Evolutionary conservation across 768 basidiomycete species (phyloP).

Genomic region (Lyophyllum decastes): DNA sequence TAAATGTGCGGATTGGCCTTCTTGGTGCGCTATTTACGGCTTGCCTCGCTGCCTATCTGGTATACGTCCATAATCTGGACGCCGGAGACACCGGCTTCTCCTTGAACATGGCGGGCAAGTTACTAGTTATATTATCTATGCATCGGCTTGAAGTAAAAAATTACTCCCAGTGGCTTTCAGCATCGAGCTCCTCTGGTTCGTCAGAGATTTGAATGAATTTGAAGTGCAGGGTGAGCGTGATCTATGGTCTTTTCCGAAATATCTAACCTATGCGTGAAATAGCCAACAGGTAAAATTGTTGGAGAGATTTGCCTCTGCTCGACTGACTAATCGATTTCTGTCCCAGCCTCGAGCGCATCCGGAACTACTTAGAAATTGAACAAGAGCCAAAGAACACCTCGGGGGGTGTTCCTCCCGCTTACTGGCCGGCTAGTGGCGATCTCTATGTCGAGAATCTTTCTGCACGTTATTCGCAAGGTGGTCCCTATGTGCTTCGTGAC

Average conservation of each 20-base stretch:
- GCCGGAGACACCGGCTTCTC: conserved; percentile 49
- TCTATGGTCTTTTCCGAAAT: background rate
- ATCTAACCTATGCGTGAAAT: conserved; percentile 28
- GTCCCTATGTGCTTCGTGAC: conserved; percentile 10
- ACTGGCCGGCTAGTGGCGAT: conserved; percentile 64
- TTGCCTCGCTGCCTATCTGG: conserved; percentile 52
- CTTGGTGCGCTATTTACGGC: conserved; percentile 57
- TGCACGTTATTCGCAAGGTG: conserved; percentile 50
- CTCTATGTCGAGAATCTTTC: conserved; percentile 52
- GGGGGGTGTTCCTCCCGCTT: conserved; percentile 53
- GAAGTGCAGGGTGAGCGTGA: conserved; percentile 35
- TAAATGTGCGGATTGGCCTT: conserved; percentile 41
- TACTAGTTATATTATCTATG: conserved; percentile 36
- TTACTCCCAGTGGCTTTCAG: conserved; percentile 48
- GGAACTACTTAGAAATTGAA: conserved; percentile 58
- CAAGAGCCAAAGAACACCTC: conserved; percentile 45
- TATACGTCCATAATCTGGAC: conserved; percentile 39
- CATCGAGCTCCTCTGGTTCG: conserved; percentile 47
- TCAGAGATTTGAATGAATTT: conserved; percentile 40
- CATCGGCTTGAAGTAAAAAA: too few species aligned
- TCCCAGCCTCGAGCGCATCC: conserved; percentile 62
- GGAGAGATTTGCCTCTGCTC: background rate
- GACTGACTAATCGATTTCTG: background rate
- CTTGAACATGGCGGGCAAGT: conserved; percentile 48
- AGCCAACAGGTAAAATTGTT: conserved; percentile 37